Evolutionary conservation across 108 stramenopile genomes (phyloP), one percentile per base, ranked within the genome.

Genomic region (Skeletonema tropicum): DNA sequence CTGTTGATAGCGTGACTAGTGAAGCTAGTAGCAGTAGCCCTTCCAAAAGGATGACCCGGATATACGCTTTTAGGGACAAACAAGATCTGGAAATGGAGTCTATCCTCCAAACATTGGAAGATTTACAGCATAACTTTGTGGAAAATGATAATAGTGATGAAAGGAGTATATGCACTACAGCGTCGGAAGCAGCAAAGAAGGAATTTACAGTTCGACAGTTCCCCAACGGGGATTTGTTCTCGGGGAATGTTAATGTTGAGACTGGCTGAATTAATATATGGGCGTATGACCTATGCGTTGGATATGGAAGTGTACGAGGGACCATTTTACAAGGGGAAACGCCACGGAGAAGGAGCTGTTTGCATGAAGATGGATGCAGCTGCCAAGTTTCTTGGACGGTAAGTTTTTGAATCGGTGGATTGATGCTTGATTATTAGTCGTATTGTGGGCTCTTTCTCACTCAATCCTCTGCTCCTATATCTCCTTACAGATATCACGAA

Each of bases 251-350:
- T 32, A 41, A 83, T 45, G 59, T 57, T 8, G 48, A 29, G 14
- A 78, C 71, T 17, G 52, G 71, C n/a, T 1, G 71, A 73, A 31
- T 66, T 73, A 55, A 49, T 83, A 23, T 74, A 68, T 42, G 82
- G 82, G 6, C 59, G 73, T 1, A 60, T 71, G 57, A 73, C 76
- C 2, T 74, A 49, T 32, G 63, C 71, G 0, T 21, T 68, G n/a
- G 66, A 75, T 15, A 77, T 77, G 75, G 82, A 83, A 41, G 59
- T 75, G 9, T 84, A 84, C 30, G 83, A 84, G 57, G 83, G 83
- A n/a, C 68, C 73, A 4, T 84, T 84, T 42, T 26, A 9, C 0
- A 42, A 57, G 21, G 83, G 74, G 13, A 69, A 70, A 29, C 64
- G 78, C 3, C 83, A 84, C 57, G 83, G 83, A 12, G 55, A 55